Percentiles rank a stretch among this genome's conserved stretches.
Evolutionary conservation across 192 early-diverging fungal species (phyloP).

Genomic region (Coemansia sp.): DNA sequence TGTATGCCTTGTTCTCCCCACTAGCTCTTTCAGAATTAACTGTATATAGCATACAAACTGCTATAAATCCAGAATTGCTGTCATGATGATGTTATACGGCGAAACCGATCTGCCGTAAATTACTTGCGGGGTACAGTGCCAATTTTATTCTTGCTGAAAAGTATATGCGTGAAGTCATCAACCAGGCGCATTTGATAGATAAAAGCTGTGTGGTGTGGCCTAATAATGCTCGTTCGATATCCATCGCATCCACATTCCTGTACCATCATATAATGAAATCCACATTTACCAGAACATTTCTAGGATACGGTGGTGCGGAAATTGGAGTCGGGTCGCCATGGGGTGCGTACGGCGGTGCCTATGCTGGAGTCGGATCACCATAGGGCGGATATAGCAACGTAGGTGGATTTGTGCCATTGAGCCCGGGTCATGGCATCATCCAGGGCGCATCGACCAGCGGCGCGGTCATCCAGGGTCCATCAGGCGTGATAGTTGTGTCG

Average conservation of each 20-base stretch:
- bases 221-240: background rate
- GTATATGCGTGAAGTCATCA: no score
- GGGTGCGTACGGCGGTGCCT: background rate
- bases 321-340: background rate
- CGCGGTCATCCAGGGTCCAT: background rate
- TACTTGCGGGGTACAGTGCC: background rate
- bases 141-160: background rate
- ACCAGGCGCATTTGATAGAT: background rate
- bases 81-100: background rate
- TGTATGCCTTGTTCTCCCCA: no score
- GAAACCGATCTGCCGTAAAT: background rate
- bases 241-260: background rate
- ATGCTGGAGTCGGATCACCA: background rate
- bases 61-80: background rate
- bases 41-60: background rate
- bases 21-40: background rate
- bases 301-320: background rate
- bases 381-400: background rate
- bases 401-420: background rate
- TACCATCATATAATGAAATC: background rate
- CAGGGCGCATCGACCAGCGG: background rate
- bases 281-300: background rate
- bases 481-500: background rate
- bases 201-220: background rate
- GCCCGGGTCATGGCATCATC: background rate